Evolutionary conservation across 2,329 filamentous ascomycete genomes (phyloP).

Genomic region (Alternaria brassicicola): DNA sequence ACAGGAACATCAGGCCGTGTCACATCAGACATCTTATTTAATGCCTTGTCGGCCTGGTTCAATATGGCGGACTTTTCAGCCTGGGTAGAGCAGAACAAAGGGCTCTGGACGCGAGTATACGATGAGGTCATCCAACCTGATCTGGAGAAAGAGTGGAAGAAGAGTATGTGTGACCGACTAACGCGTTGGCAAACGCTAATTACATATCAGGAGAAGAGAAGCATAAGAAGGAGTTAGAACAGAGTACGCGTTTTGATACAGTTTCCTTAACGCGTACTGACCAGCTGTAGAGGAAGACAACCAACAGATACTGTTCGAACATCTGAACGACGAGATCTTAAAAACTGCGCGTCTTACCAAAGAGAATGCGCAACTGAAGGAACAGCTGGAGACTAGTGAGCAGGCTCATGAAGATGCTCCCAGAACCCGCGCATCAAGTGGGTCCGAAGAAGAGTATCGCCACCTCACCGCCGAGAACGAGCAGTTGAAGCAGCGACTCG

Average conservation of each 20-base stretch:
- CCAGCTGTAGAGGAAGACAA: slow-evolving; percentile 35
- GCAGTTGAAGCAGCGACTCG: slow-evolving; percentile 7
- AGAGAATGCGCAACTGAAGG: slow-evolving; percentile 24
- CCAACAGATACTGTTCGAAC: slow-evolving; percentile 31
- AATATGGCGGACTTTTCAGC: slow-evolving; percentile 36
- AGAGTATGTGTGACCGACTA: slow-evolving; percentile 26
- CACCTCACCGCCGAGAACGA: slow-evolving; percentile 22
- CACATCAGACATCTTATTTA: neutral
- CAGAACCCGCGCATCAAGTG: neutral
- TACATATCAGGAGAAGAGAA: slow-evolving; percentile 30
- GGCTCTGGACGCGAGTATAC: slow-evolving; percentile 38
- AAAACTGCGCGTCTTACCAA: slow-evolving; percentile 33
- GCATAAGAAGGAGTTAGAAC: slow-evolving; percentile 32
- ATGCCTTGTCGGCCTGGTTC: slow-evolving; percentile 2
- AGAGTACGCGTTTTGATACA: slow-evolving; percentile 25
- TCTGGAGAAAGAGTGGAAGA: slow-evolving; percentile 43
- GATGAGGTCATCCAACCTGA: slow-evolving; percentile 45
- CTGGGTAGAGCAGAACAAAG: slow-evolving; percentile 41
- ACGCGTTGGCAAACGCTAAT: slow-evolving; percentile 8
- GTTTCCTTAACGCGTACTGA: slow-evolving; percentile 4
- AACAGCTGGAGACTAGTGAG: neutral
- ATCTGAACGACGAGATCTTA: slow-evolving; percentile 34
- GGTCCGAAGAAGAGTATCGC: neutral
- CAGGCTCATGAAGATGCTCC: neutral
- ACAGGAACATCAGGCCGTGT: neutral